Percentiles rank a stretch among this genome's conserved stretches.
Evolutionary conservation across 2,329 filamentous ascomycete species (phyloP).

Genomic region (Diaporthe ilicicola): DNA sequence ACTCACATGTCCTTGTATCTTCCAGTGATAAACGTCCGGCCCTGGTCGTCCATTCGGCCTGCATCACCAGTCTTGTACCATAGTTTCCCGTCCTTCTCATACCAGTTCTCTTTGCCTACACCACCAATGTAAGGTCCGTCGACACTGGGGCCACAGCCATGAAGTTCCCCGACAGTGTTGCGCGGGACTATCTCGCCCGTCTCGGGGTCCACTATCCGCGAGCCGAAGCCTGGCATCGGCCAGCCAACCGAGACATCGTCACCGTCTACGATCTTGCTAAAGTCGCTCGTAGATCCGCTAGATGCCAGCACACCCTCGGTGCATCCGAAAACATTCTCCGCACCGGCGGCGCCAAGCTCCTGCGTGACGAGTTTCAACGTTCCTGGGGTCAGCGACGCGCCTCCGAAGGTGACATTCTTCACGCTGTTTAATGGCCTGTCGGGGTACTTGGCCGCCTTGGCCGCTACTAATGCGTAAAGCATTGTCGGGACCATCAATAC

Average conservation of each 20-base stretch:
- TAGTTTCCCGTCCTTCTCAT: conserved; percentile 9
- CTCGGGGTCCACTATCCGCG: conserved; percentile 16
- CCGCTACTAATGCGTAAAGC: conserved; percentile 2
- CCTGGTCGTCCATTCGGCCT: conserved; percentile 10
- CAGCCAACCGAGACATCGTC: conserved; percentile 12
- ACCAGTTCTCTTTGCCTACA: conserved; percentile 26
- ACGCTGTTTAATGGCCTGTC: conserved; percentile 3
- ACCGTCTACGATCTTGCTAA: conserved; percentile 16
- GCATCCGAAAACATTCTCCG: conserved; percentile 19
- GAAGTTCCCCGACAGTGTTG: conserved; percentile 9
- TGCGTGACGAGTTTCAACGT: background rate
- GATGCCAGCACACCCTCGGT: background rate
- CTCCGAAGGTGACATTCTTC: conserved; percentile 15
- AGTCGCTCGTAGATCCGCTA: background rate
- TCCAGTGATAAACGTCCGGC: conserved; percentile 14
- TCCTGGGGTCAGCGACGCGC: background rate
- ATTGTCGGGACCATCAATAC: conserved; percentile 22
- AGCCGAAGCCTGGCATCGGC: conserved; percentile 7
- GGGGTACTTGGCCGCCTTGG: conserved; percentile 13
- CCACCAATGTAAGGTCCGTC: conserved; percentile 24
- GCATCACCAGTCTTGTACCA: conserved; percentile 28
- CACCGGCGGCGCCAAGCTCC: conserved; percentile 9
- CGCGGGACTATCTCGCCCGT: conserved; percentile 20
- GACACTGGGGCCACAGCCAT: conserved; percentile 14
- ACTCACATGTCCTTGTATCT: conserved; percentile 25